Evolutionary conservation across 108 stramenopile species (phyloP), one percentile per base, ranked within the genome.

Genomic region (Nannochloropsis oceanica): DNA sequence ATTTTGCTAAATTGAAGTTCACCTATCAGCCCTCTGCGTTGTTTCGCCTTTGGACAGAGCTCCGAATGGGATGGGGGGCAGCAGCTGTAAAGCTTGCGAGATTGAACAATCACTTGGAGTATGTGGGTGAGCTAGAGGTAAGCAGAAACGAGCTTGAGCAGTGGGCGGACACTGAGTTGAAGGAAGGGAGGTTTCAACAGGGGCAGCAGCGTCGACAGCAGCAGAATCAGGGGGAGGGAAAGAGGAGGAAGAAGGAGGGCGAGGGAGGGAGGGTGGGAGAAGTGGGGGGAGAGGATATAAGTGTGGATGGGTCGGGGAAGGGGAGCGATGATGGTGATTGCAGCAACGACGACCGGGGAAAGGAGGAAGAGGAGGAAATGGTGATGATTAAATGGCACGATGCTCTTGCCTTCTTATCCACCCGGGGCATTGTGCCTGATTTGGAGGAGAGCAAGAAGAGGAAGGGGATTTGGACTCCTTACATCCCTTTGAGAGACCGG

Each of bases 1-100:
- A 25, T 24, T 87, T 43, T 34, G 86, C 84, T 8, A 79, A 43
- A 22, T 24, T 84, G 83, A 89, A 91, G 13, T 98, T 93, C 86
- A 90, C 87, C 2, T 87, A 93, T 87, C 83, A 87, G 18, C 34
- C 27, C 24, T 81, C 82, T 7, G 25, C 25, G 14, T 82, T 82
- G 26, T 26, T 18, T 27, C 44, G 14, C 18, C 25, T 43, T 9
- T 73, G 81, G 81, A 18, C 20, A 43, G 85, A 85, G 85, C 85
- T 81, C 12, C 27, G 85, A 18, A 25, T 44, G 18, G 85, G 80
- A 20, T 24, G 44, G 24, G 27, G 43, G 42, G 34, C 80, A 20
- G 25, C 81, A 25, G n/a, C 27, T 26, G 85, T 80, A 18, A 18
- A 24, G 5, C 34, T 85, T 27, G 81, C 85, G 18, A 43, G 85